These are phyloP conservation scores for Calonectria multiphialidica DNA, from an alignment of 2,329 filamentous ascomycete species.

Conservation along the genomic window DNA sequence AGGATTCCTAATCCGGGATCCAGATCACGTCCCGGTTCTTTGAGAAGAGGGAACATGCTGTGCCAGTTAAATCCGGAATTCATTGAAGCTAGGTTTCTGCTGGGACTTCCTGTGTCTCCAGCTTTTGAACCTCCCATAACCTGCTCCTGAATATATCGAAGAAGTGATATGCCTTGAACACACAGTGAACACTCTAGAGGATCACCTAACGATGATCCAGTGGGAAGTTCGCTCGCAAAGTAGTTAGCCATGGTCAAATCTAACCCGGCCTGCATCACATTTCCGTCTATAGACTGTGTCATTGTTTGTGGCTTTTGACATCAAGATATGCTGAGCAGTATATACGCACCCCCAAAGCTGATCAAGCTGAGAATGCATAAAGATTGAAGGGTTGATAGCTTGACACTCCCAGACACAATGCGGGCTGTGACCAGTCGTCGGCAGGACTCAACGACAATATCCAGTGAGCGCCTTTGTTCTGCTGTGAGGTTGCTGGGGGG, in stretches of 20 bases:
- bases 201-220: slow-evolving; percentile 29
- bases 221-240: slow-evolving; percentile 33
- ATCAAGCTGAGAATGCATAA: slow-evolving; percentile 52
- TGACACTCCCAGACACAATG: slow-evolving; percentile 48
- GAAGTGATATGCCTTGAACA: slow-evolving; percentile 55
- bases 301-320: not conserved
- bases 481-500: slow-evolving; percentile 32
- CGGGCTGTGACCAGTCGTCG: slow-evolving; percentile 46
- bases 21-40: slow-evolving; percentile 32
- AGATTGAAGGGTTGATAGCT: slow-evolving; percentile 53
- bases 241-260: slow-evolving; percentile 37
- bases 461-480: slow-evolving; percentile 14
- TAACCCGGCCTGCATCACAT: slow-evolving; percentile 35
- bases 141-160: slow-evolving; percentile 56
- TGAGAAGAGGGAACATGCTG: not conserved
- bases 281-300: slow-evolving; percentile 29
- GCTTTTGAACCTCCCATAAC: slow-evolving; percentile 17
- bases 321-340: not conserved
- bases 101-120: too few species aligned
- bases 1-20: slow-evolving; percentile 57
- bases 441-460: slow-evolving; percentile 20
- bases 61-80: not conserved
- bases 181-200: slow-evolving; percentile 44
- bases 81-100: too few species aligned
- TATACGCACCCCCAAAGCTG: slow-evolving; percentile 49